Evolutionary conservation across 2,329 filamentous ascomycete genomes (phyloP), one percentile per base, ranked within the genome.

Genomic region (Fusarium proliferatum): DNA sequence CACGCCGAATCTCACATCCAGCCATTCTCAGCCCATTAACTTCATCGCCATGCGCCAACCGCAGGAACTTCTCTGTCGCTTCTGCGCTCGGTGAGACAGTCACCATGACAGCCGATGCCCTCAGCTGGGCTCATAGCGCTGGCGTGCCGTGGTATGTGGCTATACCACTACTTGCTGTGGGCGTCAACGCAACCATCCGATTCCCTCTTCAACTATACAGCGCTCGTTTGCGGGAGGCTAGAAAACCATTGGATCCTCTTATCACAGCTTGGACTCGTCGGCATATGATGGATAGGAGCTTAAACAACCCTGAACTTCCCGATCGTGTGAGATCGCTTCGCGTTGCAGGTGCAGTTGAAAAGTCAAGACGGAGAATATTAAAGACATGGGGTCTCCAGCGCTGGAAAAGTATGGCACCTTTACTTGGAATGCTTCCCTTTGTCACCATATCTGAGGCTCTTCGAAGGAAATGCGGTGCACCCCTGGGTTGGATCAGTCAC

Each of bases 81-180:
- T 73, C 79, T 43, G 67, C 78, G 36, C 66, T 82, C 26, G 78
- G 76, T 13, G 79, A 81, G n/a, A 76, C 76, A 43, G 78, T 87
- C 60, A 76, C 84, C 33, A 73, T 79, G 55, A 81, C 86, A 7
- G 84, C 87, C 38, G 79, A 85, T 58, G 75, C 83, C 67, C 82
- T 90, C 56, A 77, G 83, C 41, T 80, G 80, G 51, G 60, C 86
- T 15, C 88, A 90, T 75, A 45, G 76, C 53, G 81, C 82, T 30
- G 83, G 84, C 42, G 77, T 86, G 3, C 87, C 88, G 3, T 90
- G 88, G 88, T 89, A 83, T 72, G 71, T 89, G 38, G 83, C 85
- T 34, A 87, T 90, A 52, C 88, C 88, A 9, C 80, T 87, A n/a
- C 80, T 87, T 19, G 86, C 87, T 11, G 68, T 89, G 5, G 78